Percentiles rank a stretch among this genome's conserved stretches.
Conservation (phyloP, 148 eudicot genomes). For the Chenopodium berlandieri region DNA sequence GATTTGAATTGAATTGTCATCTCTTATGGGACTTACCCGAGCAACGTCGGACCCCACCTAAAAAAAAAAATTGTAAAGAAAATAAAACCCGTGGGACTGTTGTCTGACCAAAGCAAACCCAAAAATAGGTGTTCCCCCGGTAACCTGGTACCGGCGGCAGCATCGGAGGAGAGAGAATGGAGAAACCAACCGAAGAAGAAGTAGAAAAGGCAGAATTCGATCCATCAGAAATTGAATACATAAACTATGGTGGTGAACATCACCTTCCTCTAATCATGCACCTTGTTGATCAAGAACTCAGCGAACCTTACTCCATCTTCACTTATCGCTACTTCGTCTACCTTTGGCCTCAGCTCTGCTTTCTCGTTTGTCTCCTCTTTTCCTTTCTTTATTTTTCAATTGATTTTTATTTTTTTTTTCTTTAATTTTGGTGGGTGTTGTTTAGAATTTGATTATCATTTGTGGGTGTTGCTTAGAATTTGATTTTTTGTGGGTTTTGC, state of each 20-base stretch:
- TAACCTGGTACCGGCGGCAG: background rate
- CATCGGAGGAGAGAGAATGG: conserved; percentile 8
- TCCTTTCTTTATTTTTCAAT: background rate
- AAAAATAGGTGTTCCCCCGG: background rate
- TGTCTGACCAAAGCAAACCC: background rate
- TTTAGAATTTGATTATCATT: no score
- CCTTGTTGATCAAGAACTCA: conserved; percentile 86
- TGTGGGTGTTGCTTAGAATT: background rate
- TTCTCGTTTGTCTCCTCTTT: conserved; percentile 48
- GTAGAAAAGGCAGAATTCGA: conserved; percentile 33
- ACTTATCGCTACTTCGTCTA: conserved; percentile 98
- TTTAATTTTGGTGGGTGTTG: background rate
- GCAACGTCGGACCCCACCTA: no score
- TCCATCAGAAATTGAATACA: conserved; percentile 58
- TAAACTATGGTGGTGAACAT: conserved; percentile 89
- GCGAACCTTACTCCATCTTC: conserved; percentile 98
- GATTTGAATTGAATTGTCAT: no score
- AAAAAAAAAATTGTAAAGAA: no score
- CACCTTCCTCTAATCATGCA: conserved; percentile 85
- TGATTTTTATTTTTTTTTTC: background rate
- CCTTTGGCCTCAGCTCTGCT: conserved; percentile 91
- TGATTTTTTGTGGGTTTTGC: background rate
- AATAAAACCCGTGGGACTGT: no score
- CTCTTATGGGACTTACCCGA: no score
- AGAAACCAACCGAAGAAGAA: conserved; percentile 10